Evolutionary conservation across 1,139 yeast genomes (phyloP).

Genomic region (Diutina siamensis): DNA sequence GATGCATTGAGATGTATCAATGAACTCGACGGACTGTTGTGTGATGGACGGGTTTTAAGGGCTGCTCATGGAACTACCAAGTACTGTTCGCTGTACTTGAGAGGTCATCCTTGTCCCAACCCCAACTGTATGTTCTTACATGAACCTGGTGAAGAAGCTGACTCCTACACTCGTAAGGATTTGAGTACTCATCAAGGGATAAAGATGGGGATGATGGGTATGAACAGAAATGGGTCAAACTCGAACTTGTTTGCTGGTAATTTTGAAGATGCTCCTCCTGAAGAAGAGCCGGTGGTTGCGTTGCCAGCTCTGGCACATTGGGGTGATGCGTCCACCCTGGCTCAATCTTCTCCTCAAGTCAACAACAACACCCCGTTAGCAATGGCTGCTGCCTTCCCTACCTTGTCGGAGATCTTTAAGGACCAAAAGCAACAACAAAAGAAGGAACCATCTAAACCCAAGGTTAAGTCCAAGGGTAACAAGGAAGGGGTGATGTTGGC

Average conservation of each 20-base stretch:
- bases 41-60: slow-evolving; percentile 76
- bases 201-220: slow-evolving; percentile 41
- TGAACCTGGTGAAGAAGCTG: slow-evolving; percentile 99
- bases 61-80: slow-evolving; percentile 99
- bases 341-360: slow-evolving; percentile 25
- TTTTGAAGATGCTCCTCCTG: not conserved
- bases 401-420: slow-evolving; percentile 52
- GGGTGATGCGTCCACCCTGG: slow-evolving; percentile 26
- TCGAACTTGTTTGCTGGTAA: slow-evolving; percentile 8
- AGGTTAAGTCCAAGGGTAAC: slow-evolving; percentile 13
- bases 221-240: slow-evolving; percentile 11
- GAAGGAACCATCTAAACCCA: slow-evolving; percentile 19
- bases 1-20: slow-evolving; percentile 90
- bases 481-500: slow-evolving; percentile 19
- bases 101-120: slow-evolving; percentile 95
- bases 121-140: slow-evolving; percentile 98
- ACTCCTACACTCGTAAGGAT: slow-evolving; percentile 88
- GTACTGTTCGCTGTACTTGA: slow-evolving; percentile 87
- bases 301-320: slow-evolving; percentile 51
- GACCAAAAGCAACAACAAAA: slow-evolving; percentile 26
- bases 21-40: slow-evolving; percentile 87
- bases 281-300: slow-evolving; percentile 17
- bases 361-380: slow-evolving; percentile 27
- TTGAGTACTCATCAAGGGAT: slow-evolving; percentile 71
- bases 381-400: slow-evolving; percentile 57